Conservation (phyloP, 2,329 filamentous ascomycete genomes). For the Aspergillus brasiliensis region DNA sequence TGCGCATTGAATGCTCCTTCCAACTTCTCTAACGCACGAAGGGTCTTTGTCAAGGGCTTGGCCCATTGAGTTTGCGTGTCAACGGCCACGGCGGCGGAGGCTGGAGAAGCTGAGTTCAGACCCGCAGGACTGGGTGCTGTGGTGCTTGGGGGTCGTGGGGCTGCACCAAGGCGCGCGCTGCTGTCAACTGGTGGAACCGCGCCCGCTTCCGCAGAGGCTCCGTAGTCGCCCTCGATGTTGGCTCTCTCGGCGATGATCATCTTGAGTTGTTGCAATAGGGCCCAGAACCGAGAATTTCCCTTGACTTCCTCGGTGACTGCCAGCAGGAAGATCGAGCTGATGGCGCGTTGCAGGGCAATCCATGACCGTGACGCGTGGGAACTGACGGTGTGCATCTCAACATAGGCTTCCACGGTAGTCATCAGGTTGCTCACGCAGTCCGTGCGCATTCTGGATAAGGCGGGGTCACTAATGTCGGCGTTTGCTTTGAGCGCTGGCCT, state of each 20-base stretch:
- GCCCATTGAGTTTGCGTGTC: slow-evolving; percentile 49
- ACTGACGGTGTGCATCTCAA: slow-evolving; percentile 54
- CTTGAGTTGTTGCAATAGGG: slow-evolving; percentile 46
- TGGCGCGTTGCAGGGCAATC: slow-evolving; percentile 50
- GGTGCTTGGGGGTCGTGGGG: slow-evolving; percentile 32
- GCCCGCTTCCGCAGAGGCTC: slow-evolving; percentile 18
- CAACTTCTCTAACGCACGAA: slow-evolving; percentile 49
- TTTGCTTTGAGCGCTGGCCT: slow-evolving; percentile 61
- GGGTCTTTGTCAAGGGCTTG: slow-evolving; percentile 49
- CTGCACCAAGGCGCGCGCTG: slow-evolving; percentile 17
- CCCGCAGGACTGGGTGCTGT: slow-evolving; percentile 28
- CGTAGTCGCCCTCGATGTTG: slow-evolving; percentile 36
- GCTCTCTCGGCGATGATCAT: slow-evolving; percentile 48
- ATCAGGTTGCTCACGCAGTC: slow-evolving; percentile 60
- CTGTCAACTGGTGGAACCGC: slow-evolving; percentile 13
- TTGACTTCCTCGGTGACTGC: slow-evolving; percentile 50
- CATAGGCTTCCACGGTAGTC: slow-evolving; percentile 61
- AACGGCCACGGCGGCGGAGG: slow-evolving; percentile 28
- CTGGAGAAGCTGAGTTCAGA: slow-evolving; percentile 30
- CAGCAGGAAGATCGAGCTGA: slow-evolving; percentile 51
- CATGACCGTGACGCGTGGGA: slow-evolving; percentile 49
- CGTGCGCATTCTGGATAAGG: slow-evolving; percentile 46
- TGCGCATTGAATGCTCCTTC: slow-evolving; percentile 42
- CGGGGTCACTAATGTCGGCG: slow-evolving; percentile 47
- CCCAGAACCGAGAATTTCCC: slow-evolving; percentile 42